Evolutionary conservation across 345 rosid species (phyloP), one percentile per base, ranked within the genome.

Genomic region (Combretum micranthum): DNA sequence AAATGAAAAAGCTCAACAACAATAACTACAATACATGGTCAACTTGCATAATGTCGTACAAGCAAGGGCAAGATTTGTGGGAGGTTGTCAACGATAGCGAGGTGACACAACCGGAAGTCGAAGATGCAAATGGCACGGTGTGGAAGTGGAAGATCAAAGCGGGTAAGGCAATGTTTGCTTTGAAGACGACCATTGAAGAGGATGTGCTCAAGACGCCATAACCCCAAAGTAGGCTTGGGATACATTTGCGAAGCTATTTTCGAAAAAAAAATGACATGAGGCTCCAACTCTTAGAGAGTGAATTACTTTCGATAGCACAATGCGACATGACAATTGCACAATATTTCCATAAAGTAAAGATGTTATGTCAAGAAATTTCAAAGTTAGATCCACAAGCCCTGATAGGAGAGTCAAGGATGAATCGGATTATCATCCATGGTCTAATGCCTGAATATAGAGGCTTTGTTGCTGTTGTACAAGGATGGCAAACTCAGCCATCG

Each of bases 151-250:
- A 44, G 2, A 68, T 62, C 4, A 56, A 68, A 46, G 39, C 21
- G 12, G 26, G 60, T 44, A 63, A 63, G 18, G 42, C 42, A 12
- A 63, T 56, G 51, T 69, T 69, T 17, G 37, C 46, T 39, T 44
- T 69, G 25, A 57, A 57, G 51, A 57, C 59, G 0, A 69, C 42
- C 7, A 13, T 63, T 0, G 51, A 69, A 69, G 64, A 69, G 25
- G 60, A 68, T 16, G 52, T 57, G 55, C 17, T 62, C 46, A 19
- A 17, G 62, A 68, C 45, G 54, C 25, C 20, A 56, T 49, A 20
- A 56, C 23, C 7, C 50, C 26, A 0, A 50, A 68, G 1, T 53
- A 62, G 15, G 67, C 52, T 12, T 55, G 61, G 50, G 71, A 55
- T 44, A 56, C 32, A 12, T 26, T 68, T 2, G 42, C 23, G 16